Conservation (phyloP, 257 asterid species). For the Solanum arcanum region DNA sequence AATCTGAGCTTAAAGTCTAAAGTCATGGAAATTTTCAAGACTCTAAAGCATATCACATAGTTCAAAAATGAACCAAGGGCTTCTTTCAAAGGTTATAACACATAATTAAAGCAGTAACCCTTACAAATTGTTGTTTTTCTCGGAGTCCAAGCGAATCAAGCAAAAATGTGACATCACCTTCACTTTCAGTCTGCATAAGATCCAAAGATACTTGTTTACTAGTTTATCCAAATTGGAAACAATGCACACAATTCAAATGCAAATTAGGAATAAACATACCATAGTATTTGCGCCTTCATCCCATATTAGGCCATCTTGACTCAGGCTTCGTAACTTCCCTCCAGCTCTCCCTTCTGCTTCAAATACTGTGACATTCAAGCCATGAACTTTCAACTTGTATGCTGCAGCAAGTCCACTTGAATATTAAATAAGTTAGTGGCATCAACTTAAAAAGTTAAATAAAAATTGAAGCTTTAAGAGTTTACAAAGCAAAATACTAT, state of each 20-base stretch:
- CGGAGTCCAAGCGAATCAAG: slow-evolving; percentile 75
- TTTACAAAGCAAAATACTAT: neutral
- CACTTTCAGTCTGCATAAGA: slow-evolving; percentile 66
- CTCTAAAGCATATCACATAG: neutral
- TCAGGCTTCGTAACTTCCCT: slow-evolving; percentile 67
- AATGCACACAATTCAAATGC: neutral
- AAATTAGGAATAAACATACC: slow-evolving; percentile 26
- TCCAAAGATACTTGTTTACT: slow-evolving; percentile 1
- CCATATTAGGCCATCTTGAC: slow-evolving; percentile 70
- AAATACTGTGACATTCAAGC: slow-evolving; percentile 67
- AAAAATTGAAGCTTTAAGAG: neutral
- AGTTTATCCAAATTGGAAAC: neutral
- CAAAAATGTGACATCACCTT: slow-evolving; percentile 58
- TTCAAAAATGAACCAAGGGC: neutral
- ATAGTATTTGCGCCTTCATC: slow-evolving; percentile 97
- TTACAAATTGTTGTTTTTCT: slow-evolving; percentile 74
- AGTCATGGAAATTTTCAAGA: neutral
- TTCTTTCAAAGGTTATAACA: neutral
- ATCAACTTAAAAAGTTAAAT: neutral
- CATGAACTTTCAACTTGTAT: slow-evolving; percentile 68
- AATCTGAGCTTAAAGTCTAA: neutral
- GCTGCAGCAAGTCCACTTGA: slow-evolving; percentile 94
- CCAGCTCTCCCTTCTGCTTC: slow-evolving; percentile 83
- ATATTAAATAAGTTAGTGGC: neutral
- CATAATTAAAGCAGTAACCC: slow-evolving; percentile 4